Base-by-base conservation (phyloP, 208 protist genomes). In the Tritrichomonas foetus region DNA sequence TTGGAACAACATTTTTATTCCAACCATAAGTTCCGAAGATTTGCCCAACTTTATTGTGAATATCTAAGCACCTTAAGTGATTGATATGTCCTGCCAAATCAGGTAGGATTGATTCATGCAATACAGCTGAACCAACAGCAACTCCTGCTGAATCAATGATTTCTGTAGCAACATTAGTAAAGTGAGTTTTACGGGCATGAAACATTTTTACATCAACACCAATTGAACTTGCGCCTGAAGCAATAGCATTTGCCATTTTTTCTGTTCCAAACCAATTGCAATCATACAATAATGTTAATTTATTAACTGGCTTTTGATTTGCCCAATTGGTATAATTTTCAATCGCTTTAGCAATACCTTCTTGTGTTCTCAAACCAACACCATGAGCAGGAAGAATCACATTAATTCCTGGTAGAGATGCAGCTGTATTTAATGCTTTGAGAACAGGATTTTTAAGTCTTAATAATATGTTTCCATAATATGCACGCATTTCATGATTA, bases 261-360 rank as follows among this genome's bases (percentile, higher is more conserved):
- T 82, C 74, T 33, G 74, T 82, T 20, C 74, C 74, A 36, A 47
- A 82, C 74, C 74, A 82, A 41, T 82, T 82, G 74, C 74, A 82
- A 36, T 82, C 74, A 25, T 82, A 82, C 20, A 82, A 30, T 20
- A 82, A 33, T 9, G 74, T 22, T n/a, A 82, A 33, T 36, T 82
- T 82, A 47, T 33, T 14, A n/a, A 30, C n/a, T 82, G 74, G 74
- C 41, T 82, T 82, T 25, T 82, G 41, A 5, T 25, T 49, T 25
- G 74, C 74, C 74, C 74, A 82, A 14, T 82, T 14, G 47, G 74
- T 82, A 41, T 82, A 82, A 36, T 50, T 33, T 36, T 82, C 50
- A 41, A 82, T 82, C 1, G 41, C 74, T 3, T 82, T 25, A 14
- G 30, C 74, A 41, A 82, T 25, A 53, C 50, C 74, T 44, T 82